These are phyloP conservation scores for Hymenoscyphus albidus DNA, from an alignment of 2,329 filamentous ascomycete species.

Conservation along the genomic window DNA sequence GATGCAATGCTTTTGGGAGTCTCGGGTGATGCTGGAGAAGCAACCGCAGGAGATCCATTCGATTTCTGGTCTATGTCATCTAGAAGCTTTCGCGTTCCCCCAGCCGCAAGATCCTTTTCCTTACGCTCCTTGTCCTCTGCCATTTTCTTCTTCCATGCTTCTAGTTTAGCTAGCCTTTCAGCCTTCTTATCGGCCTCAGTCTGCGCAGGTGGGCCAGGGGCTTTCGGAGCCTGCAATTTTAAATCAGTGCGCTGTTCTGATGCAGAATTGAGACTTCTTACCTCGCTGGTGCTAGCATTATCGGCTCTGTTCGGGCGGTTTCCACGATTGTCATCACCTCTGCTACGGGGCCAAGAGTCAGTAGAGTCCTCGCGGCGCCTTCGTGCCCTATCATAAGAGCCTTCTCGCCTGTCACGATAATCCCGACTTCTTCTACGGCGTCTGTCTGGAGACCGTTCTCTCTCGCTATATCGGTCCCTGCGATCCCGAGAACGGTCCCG, in stretches of 20 bases:
- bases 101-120: conserved; percentile 63
- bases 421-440: conserved; percentile 62
- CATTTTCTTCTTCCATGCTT: conserved; percentile 90
- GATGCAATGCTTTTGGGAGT: conserved; percentile 48
- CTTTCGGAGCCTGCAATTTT: conserved; percentile 49
- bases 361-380: conserved; percentile 65
- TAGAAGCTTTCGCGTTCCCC: conserved; percentile 62
- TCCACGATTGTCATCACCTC: conserved; percentile 61
- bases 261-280: conserved; percentile 39
- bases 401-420: conserved; percentile 66
- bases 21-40: conserved; percentile 50
- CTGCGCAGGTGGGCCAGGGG: conserved; percentile 48
- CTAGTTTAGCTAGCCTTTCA: conserved; percentile 74
- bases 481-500: conserved; percentile 63
- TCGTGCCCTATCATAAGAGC: conserved; percentile 63
- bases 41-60: conserved; percentile 39
- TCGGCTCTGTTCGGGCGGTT: conserved; percentile 47
- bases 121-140: conserved; percentile 69
- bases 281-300: conserved; percentile 52
- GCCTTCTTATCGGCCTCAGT: conserved; percentile 74
- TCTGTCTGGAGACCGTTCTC: conserved; percentile 55
- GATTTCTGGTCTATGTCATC: conserved; percentile 72
- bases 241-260: conserved; percentile 15
- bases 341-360: conserved; percentile 64
- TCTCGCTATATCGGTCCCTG: conserved; percentile 51